phyloP scores from a whole-genome alignment of 176 grass and related monocot species.

The Phyllostachys edulis region DNA sequence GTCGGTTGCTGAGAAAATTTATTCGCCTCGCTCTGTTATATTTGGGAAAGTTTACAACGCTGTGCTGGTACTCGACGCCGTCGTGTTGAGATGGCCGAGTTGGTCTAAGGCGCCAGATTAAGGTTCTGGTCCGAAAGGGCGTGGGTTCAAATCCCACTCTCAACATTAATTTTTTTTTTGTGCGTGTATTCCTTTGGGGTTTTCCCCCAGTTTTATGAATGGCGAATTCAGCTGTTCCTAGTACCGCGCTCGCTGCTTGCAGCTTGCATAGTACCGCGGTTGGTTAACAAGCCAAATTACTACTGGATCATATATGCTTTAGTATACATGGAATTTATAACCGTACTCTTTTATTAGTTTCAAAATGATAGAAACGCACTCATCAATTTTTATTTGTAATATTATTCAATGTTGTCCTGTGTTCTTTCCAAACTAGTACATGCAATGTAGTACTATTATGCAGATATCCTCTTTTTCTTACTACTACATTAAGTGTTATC shows the following conservation, averaged over 20 bases:
- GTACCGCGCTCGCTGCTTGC: no score
- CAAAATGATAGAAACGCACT: background rate
- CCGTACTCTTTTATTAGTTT: background rate
- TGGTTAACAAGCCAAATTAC: background rate
- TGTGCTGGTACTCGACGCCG: fast-evolving
- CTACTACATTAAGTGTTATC: no score
- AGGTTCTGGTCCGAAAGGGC: constrained; percentile 71
- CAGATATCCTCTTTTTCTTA: no score
- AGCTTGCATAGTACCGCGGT: no score
- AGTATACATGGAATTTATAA: background rate
- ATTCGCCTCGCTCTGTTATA: background rate
- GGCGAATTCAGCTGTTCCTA: background rate
- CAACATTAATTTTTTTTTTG: background rate
- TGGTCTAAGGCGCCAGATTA: constrained; percentile 83
- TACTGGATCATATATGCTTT: background rate
- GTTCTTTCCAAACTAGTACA: background rate
- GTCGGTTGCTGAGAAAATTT: background rate
- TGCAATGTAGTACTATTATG: background rate
- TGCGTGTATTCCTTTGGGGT: background rate
- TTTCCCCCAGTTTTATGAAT: background rate
- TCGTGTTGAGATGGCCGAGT: constrained; percentile 72
- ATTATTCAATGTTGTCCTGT: background rate
- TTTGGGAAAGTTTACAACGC: fast-evolving
- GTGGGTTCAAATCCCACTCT: constrained; percentile 78
- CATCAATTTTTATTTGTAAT: background rate